These are phyloP conservation scores for Fusarium concolor DNA, from an alignment of 2,329 filamentous ascomycete genomes.

Conservation along the genomic window DNA sequence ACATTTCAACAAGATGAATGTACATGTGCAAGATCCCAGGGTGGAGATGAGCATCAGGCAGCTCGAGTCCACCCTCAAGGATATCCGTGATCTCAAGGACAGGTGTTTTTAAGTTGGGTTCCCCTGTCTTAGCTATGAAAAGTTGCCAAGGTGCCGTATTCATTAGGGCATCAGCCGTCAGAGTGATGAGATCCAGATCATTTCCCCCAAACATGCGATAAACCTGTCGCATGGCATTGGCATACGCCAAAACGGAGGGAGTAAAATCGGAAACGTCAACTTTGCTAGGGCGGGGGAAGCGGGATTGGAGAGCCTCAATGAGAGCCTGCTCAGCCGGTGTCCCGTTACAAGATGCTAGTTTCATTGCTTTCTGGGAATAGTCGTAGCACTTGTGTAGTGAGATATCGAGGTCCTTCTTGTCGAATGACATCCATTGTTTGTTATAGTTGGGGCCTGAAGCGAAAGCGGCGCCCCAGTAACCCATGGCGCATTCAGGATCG, in stretches of 20 bases:
- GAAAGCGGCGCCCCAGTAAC: slow-evolving; percentile 77
- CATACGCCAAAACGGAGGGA: no score
- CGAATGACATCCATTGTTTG: slow-evolving; percentile 80
- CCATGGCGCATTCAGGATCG: slow-evolving; percentile 69
- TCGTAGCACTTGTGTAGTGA: no score
- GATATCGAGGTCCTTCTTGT: slow-evolving; percentile 61
- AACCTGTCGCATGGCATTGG: slow-evolving; percentile 54
- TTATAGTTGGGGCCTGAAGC: slow-evolving; percentile 79
- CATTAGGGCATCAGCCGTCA: slow-evolving; percentile 59
- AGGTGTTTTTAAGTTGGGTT: slow-evolving; percentile 45
- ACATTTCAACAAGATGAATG: slow-evolving; percentile 84
- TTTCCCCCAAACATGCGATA: no score
- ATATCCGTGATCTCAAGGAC: slow-evolving; percentile 48
- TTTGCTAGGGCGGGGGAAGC: no score
- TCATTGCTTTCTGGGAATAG: no score
- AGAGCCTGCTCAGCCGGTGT: no score
- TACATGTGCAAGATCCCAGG: slow-evolving; percentile 80
- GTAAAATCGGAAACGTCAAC: no score
- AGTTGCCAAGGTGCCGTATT: slow-evolving; percentile 61
- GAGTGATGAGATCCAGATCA: slow-evolving; percentile 53
- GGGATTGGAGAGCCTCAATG: no score
- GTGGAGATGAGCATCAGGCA: no score
- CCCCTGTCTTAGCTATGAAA: slow-evolving; percentile 53
- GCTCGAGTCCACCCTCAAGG: slow-evolving; percentile 56
- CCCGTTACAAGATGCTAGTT: no score